phyloP scores from a whole-genome alignment of 805 yeast genomes.

The Sugiyamaella valdiviana region DNA sequence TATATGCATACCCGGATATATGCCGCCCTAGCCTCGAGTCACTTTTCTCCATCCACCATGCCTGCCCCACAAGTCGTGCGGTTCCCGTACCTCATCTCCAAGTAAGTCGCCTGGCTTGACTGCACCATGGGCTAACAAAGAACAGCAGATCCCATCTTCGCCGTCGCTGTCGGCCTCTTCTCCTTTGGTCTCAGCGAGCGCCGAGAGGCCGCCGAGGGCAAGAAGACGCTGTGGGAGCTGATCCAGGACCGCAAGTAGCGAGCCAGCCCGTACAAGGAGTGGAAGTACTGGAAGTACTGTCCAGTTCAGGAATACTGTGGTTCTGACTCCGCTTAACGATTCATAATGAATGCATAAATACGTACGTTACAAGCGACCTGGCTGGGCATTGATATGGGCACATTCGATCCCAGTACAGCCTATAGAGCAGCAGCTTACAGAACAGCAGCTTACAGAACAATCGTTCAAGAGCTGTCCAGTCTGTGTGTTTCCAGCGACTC shows the following conservation, averaged over 20 bases:
- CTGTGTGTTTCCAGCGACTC: no score
- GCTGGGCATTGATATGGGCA: no score
- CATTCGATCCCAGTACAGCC: no score
- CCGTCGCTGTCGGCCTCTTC: constrained; percentile 15
- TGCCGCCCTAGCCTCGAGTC: not conserved
- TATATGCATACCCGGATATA: not conserved
- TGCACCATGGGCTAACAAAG: constrained; percentile 4
- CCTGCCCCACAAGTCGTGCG: not conserved
- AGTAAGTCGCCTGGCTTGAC: not conserved
- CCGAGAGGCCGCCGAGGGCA: constrained; percentile 13
- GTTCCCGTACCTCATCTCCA: constrained; percentile 6
- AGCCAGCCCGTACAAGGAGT: no score
- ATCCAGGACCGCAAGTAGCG: constrained; percentile 2
- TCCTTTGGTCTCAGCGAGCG: constrained; percentile 15
- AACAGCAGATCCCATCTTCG: constrained; percentile 17
- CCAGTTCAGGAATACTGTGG: not conserved
- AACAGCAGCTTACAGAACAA: no score
- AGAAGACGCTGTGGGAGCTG: constrained; percentile 9
- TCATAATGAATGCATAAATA: not conserved
- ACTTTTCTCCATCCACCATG: not conserved
- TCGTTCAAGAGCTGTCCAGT: no score
- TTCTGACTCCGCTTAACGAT: not conserved
- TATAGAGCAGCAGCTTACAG: no score
- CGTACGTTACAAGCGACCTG: not conserved
- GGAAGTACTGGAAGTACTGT: constrained; percentile 2